phyloP scores from a whole-genome alignment of 129 eudicot genomes.

The Centaurea solstitialis region DNA sequence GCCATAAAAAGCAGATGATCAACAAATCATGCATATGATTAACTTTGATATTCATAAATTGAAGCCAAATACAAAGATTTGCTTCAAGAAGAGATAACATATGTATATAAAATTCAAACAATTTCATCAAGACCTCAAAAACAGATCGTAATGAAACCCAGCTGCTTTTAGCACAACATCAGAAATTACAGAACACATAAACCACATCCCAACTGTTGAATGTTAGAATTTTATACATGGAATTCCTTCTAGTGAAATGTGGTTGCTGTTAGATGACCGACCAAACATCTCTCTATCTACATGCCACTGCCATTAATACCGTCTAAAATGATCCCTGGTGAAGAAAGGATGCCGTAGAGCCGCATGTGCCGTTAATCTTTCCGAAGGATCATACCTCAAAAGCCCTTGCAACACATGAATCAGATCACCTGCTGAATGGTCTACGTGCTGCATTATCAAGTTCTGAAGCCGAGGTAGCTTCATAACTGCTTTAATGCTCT shows the following conservation, averaged over 20 bases:
- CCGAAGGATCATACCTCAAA: conserved; percentile 49
- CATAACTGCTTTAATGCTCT: conserved; percentile 57
- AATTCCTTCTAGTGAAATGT: neutral
- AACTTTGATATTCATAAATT: neutral
- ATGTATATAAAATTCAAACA: neutral
- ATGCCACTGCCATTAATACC: conserved; percentile 6
- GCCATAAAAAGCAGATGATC: no score
- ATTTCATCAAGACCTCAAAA: neutral
- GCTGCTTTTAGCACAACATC: neutral
- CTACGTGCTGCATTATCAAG: conserved; percentile 44
- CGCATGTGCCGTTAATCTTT: conserved; percentile 51
- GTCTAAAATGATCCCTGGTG: conserved; percentile 46
- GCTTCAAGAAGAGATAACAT: no score
- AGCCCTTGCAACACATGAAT: conserved; percentile 59
- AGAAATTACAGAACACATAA: neutral
- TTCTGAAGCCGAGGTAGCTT: conserved; percentile 69
- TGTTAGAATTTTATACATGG: neutral
- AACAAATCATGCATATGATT: no score
- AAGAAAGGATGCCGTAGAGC: conserved; percentile 63
- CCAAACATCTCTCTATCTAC: neutral
- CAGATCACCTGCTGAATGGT: conserved; percentile 49
- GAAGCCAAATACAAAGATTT: neutral
- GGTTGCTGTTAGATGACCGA: neutral
- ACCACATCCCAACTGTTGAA: neutral
- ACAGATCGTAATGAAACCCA: neutral